These are phyloP conservation scores for Termitomyces sp. DNA, from an alignment of 768 basidiomycete genomes.

Conservation along the genomic window DNA sequence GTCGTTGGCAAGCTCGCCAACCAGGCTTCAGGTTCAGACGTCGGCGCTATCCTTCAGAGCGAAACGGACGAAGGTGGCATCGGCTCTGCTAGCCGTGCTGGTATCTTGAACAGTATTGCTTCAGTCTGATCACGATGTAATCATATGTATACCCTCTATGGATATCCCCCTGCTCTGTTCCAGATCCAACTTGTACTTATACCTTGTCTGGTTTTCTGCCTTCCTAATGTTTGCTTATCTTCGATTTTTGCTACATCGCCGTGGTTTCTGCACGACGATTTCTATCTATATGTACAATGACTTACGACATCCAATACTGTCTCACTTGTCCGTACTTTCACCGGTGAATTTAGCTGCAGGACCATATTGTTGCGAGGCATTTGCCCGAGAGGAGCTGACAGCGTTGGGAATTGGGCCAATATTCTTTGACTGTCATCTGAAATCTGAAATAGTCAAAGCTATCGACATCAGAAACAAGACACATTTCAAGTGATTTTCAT, in stretches of 20 bases:
- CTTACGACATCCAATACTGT: neutral
- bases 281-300: neutral
- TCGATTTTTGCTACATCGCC: neutral
- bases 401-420: neutral
- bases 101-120: constrained; percentile 45
- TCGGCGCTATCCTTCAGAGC: constrained; percentile 22
- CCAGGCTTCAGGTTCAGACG: constrained; percentile 21
- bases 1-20: constrained; percentile 44
- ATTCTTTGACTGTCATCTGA: neutral
- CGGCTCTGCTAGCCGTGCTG: constrained; percentile 41
- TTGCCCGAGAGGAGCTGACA: neutral
- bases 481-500: neutral
- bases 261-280: neutral
- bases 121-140: neutral
- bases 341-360: neutral
- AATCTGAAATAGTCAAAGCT: neutral
- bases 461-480: neutral
- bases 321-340: neutral
- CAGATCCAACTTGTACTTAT: constrained; percentile 2
- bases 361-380: neutral
- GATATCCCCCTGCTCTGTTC: neutral
- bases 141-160: constrained; percentile 1
- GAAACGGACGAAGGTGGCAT: constrained; percentile 35
- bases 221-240: neutral
- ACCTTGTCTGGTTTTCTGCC: neutral